Base-by-base conservation (phyloP, 202 grass and related monocot species). In the Setaria viridis region DNA sequence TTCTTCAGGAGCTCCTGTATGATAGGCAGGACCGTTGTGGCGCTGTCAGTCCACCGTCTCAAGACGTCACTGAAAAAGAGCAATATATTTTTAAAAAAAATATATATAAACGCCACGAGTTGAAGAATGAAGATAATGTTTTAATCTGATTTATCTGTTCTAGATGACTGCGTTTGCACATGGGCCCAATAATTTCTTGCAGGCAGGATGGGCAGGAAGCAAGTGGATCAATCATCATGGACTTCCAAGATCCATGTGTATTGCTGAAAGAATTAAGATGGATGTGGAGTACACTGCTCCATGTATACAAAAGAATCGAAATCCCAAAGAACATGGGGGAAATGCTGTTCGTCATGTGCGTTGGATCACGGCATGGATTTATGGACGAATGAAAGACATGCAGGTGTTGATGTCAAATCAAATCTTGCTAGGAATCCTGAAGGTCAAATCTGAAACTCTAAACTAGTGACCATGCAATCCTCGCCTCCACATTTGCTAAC, bases 1-100 rank as follows among this genome's bases (percentile, higher is more conserved):
- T 74, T 93, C 14, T 85, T 90, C 58, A 93, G 21, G 45, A 95
- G 85, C 74, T 98, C 83, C 51, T 47, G 81, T 67, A 98, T 86
- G 13, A 89, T 90, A 14, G 95, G 93, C 62, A 98, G 48, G 17
- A 98, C 84, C 0, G 89, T 95, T 6, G 83, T 49, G 62, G 89
- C 70, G 14, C 78, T 85, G 58, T 98, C 89, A 10, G 34, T 49
- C 95, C 93, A 98, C 49, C 9, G 3, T 74, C 4, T 34, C 87
- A 95, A 85, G 35, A 95, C 87, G 0, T 84, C 77, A 56, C 93
- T 92, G 89, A 85, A 95, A 49, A 32, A 71, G 29, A 74, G 4
- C 0, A 75, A 12, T n/a, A 9, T 2, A 46, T 64, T n/a, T 29
- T 21, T 8, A 0, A 49, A 29, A 73, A 25, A 62, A 0, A 6